Percentiles rank a stretch among this genome's conserved stretches.
Evolutionary conservation across 306 rosid species (phyloP).

Genomic region (Trifolium repens): DNA sequence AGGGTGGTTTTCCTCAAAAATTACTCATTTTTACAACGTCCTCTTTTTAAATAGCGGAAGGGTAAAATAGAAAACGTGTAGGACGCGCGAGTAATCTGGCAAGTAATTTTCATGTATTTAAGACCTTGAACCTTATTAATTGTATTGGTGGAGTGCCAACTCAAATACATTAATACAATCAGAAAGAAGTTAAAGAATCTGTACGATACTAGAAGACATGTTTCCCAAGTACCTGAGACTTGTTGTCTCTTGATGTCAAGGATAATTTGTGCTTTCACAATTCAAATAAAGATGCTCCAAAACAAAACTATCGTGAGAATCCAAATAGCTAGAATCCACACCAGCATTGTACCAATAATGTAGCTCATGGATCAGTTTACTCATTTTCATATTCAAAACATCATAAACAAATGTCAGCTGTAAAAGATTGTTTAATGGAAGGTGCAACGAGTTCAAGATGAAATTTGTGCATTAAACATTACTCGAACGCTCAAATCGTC

Average conservation of each 20-base stretch:
- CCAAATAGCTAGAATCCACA: constrained; percentile 29
- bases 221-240: constrained; percentile 16
- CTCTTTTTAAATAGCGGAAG: no score
- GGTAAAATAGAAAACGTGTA: no score
- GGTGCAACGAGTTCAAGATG: constrained; percentile 31
- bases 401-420: constrained; percentile 18
- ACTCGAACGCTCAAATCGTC: background rate
- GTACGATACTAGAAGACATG: constrained; percentile 39
- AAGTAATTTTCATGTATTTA: background rate
- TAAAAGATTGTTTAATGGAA: constrained; percentile 19
- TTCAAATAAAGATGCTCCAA: constrained; percentile 37
- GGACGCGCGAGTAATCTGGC: no score
- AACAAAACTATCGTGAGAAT: constrained; percentile 23
- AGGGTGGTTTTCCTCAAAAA: no score
- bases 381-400: constrained; percentile 29
- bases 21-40: no score
- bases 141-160: constrained; percentile 9
- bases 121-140: background rate
- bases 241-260: constrained; percentile 23
- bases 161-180: constrained; percentile 7
- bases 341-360: constrained; percentile 26
- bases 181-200: constrained; percentile 22
- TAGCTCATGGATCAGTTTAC: constrained; percentile 29
- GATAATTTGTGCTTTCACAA: constrained; percentile 23
- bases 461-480: constrained; percentile 32